Base-by-base conservation (phyloP, 495 filamentous ascomycete genomes). In the Cudoniella acicularis region DNA sequence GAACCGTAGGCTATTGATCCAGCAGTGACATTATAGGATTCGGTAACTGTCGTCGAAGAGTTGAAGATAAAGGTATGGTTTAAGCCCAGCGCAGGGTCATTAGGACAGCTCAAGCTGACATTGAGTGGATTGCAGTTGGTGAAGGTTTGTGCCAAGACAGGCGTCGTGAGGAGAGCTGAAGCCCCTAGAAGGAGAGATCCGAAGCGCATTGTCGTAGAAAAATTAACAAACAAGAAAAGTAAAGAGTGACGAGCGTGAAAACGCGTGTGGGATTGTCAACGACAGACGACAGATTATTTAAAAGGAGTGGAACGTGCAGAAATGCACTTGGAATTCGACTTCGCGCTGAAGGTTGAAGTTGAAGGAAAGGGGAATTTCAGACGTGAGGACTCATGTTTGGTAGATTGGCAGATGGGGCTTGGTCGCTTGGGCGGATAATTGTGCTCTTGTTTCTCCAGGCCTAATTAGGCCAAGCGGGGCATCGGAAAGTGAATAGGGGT, bases 121-220 rank as follows among this genome's bases (percentile, higher is more conserved):
- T 72, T 71, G 55, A 90, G 79, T 54, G 78, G 90, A 63, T 90
- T 79, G 77, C 90, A 95, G 22, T 73, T 65, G 11, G 87, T 89
- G 47, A 63, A 83, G 26, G 86, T 84, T 65, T 90, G 87, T 25
- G 81, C 85, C 36, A 71, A 64, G 60, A 72, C 77, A 36, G 69
- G 58, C 16, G 72, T 58, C 51, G 71, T 51, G 30, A 81, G 55
- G 62, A 73, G 59, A 42, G 61, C 50, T 10, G 56, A 55, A 21
- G 62, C 63, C 46, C 58, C 60, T 3, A 57, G 18, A 20, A 67
- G 61, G 50, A 67, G 40, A n/a, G 53, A 55, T 21, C 48, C 21
- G 54, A 55, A 55, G n/a, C 48, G 51, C 64, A 67, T 67, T n/a
- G 18, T 46, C 43, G 56, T 60, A 56, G n/a, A 41, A 52, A 25